Percentiles rank a stretch among this genome's conserved stretches.
These are phyloP conservation scores for Debaryomycetaceae sp. DNA, from an alignment of 1,139 yeast species.

Conservation along the genomic window DNA sequence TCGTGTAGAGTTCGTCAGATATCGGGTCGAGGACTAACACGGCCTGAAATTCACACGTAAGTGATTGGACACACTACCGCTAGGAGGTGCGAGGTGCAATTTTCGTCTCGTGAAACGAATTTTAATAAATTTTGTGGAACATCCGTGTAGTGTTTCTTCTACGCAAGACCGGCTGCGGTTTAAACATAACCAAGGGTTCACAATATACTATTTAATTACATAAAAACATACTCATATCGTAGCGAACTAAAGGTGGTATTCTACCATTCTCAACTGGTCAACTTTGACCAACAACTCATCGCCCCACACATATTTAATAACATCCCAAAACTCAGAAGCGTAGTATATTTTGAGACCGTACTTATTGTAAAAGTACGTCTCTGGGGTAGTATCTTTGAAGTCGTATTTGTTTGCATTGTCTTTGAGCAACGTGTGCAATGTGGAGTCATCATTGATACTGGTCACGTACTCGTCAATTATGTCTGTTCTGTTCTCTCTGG, in stretches of 20 bases:
- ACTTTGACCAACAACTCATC: constrained; percentile 31
- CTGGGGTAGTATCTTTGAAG: constrained; percentile 41
- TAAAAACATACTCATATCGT: no score
- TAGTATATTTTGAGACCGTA: constrained; percentile 58
- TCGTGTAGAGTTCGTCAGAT: no score
- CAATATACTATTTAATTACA: no score
- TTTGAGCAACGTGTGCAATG: constrained; percentile 32
- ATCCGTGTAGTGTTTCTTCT: no score
- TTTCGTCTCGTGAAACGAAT: no score
- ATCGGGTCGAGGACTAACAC: no score
- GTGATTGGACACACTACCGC: no score
- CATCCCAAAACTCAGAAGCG: constrained; percentile 80
- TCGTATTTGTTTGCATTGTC: constrained; percentile 30
- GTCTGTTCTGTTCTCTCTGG: constrained; percentile 68
- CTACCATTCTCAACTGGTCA: constrained; percentile 31
- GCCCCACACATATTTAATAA: constrained; percentile 66
- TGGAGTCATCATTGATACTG: constrained; percentile 26
- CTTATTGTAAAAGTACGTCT: constrained; percentile 44
- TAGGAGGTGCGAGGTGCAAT: no score
- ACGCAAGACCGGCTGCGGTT: no score
- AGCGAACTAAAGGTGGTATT: constrained; percentile 30
- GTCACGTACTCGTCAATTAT: constrained; percentile 57
- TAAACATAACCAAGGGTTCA: no score
- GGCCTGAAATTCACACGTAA: no score
- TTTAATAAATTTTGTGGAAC: no score